Conservation (phyloP, 208 protist genomes). For the Balamuthia mandrillaris region DNA sequence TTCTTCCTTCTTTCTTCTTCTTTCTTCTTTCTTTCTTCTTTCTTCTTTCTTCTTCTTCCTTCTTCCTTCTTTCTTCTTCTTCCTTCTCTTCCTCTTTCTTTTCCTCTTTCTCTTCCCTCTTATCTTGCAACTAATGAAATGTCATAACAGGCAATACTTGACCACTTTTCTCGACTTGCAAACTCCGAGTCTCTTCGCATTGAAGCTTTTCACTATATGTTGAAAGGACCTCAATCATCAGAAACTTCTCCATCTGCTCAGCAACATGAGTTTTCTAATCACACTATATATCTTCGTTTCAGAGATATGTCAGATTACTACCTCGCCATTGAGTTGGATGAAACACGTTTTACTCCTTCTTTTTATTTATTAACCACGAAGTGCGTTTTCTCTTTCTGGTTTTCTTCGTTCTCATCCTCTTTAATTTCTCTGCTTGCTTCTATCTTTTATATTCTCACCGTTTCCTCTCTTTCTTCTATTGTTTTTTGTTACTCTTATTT, state of each 20-base stretch:
- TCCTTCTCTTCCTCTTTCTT: no score
- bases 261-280: neutral
- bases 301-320: conserved; percentile 16
- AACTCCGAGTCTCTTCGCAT: neutral
- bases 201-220: conserved; percentile 13
- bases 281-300: conserved; percentile 26
- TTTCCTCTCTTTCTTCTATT: no score
- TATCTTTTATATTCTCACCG: no score
- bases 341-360: conserved; percentile 9
- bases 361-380: conserved; percentile 38
- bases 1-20: no score
- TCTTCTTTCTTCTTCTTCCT: neutral
- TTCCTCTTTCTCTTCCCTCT: neutral
- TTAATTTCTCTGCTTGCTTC: no score
- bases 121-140: neutral
- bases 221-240: neutral
- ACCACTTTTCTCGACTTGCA: conserved; percentile 21
- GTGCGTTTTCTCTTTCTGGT: no score
- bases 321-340: conserved; percentile 26
- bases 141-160: neutral
- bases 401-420: no score
- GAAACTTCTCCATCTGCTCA: neutral
- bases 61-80: neutral
- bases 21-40: neutral
- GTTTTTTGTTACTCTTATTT: no score